Percentiles rank a stretch among this genome's conserved stretches.
Evolutionary conservation across 192 early-diverging fungal genomes (phyloP).

Genomic region (Allomyces arbusculus): DNA sequence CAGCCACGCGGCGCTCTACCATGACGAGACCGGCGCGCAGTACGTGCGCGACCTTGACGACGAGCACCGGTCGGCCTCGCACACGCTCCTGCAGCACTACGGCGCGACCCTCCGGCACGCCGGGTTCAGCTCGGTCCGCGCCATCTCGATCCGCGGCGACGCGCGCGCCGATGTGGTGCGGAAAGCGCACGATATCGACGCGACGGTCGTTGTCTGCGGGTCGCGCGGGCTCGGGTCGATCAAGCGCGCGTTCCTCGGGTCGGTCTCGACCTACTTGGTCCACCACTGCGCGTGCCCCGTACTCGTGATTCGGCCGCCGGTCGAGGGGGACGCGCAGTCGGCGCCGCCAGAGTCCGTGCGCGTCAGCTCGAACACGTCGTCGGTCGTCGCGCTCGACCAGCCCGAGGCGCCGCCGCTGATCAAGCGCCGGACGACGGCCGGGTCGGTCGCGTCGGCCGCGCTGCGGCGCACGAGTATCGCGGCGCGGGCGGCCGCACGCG

Average conservation of each 20-base stretch:
- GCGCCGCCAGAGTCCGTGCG: not conserved
- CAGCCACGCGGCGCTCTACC: not conserved
- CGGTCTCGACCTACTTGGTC: conserved; percentile 5
- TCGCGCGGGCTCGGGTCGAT: conserved; percentile 6
- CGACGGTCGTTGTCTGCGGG: conserved; percentile 4
- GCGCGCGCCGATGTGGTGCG: not conserved
- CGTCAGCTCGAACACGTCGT: not conserved
- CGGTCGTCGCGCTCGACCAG: too few relatives aligned
- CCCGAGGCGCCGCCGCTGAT: too few relatives aligned
- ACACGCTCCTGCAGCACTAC: not conserved
- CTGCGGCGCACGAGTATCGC: too few relatives aligned
- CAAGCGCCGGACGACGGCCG: too few relatives aligned
- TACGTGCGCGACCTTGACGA: not conserved
- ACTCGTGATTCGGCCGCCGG: conserved; percentile 4
- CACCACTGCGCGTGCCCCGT: conserved; percentile 4
- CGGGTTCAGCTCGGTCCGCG: not conserved
- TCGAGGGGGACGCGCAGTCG: not conserved
- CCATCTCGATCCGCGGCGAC: conserved; percentile 1
- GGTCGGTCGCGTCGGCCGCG: too few relatives aligned
- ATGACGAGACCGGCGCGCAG: not conserved
- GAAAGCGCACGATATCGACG: not conserved
- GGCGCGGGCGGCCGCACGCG: too few relatives aligned
- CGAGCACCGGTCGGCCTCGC: not conserved
- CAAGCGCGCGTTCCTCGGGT: conserved; percentile 3
- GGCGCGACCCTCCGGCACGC: not conserved